Evolutionary conservation across 768 basidiomycete genomes (phyloP), one percentile per base, ranked within the genome.

Genomic region (Hygrophoropsis aurantiaca): DNA sequence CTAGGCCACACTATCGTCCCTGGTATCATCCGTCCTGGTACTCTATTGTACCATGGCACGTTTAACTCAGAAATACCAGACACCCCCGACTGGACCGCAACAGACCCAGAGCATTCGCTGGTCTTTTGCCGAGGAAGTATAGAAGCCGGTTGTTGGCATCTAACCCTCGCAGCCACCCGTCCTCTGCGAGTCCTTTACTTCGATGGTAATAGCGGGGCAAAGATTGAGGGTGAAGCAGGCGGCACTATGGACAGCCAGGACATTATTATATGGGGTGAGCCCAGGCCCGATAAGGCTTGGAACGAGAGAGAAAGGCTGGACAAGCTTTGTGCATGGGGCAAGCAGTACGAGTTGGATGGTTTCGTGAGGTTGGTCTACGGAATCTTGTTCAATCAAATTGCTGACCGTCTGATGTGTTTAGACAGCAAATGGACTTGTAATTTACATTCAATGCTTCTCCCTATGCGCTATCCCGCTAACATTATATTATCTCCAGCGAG

Each of bases 351-450:
- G 5, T 34, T 81, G 3, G 77, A 80, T 58, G 79, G 71, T 4
- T 77, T 72, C 51, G 63, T 78, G 40, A 71, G 78, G 75, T 66
- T 50, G 40, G 18, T 44, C 5, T 38, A 13, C 27, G 27, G 27
- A 7, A 13, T 30, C 27, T 30, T 30, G 6, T 13, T 30, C 27
- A 7, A 30, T 30, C 6, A 13, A 24, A 11, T 11, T 39, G 10
- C 25, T 30, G 13, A 30, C 27, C 6, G 13, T 7, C 6, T 30
- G 27, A 30, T 10, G 16, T 18, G 4, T 23, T 21, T 4, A 75
- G 72, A 49, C 76, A 76, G 75, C 73, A 77, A 65, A 69, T 72
- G 67, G 67, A 74, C 51, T 77, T 80, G 74, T 77, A 50, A 53
- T 65, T 40, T 10, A 19, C 1, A 11, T 20, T 11, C 3, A 20